Evolutionary conservation across 179 eudicot species (phyloP), one percentile per base, ranked within the genome.

Genomic region (Vitellaria paradoxa): DNA sequence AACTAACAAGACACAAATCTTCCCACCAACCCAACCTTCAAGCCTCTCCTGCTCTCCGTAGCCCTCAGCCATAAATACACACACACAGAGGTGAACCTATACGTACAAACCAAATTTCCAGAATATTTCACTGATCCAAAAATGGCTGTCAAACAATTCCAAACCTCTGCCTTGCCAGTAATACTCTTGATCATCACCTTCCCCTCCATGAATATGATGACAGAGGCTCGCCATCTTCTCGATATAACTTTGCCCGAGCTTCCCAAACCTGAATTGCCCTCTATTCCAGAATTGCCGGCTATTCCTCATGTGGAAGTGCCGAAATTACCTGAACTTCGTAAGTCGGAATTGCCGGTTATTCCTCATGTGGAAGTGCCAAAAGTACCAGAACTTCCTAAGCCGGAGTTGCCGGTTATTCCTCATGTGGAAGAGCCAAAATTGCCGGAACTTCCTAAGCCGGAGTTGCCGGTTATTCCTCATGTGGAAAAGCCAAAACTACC

Each of bases 211-310:
- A 63, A 65, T 70, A 65, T 65, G 24, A 52, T 50, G 3, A 77
- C 70, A 40, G 77, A 67, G 10, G 79, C 83, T 60, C 83, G 85
- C 12, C 86, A 20, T 46, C 85, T 79, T 63, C 71, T 81, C 12
- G 85, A 81, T 68, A 53, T 74, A 13, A 59, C 81, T 49, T 45
- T 80, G 57, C 87, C 85, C 2, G 81, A 86, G 61, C 67, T 77
- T 72, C 86, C 88, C 8, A 78, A 82, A 55, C 76, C 81, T 21
- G 84, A 77, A 47, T 13, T 83, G 23, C 86, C 86, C 4, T 3
- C 65, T 26, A 17, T 76, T 49, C 79, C 60, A 7, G 65, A 70
- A 2, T 10, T 78, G 18, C 84, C 80, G 2, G 15, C 64, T 2
- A 17, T 82, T 18, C 85, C 82, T 60, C 46, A 68, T 6, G 76